phyloP scores from a whole-genome alignment of 176 grass and related monocot species.

The Phoenix roebelenii region DNA sequence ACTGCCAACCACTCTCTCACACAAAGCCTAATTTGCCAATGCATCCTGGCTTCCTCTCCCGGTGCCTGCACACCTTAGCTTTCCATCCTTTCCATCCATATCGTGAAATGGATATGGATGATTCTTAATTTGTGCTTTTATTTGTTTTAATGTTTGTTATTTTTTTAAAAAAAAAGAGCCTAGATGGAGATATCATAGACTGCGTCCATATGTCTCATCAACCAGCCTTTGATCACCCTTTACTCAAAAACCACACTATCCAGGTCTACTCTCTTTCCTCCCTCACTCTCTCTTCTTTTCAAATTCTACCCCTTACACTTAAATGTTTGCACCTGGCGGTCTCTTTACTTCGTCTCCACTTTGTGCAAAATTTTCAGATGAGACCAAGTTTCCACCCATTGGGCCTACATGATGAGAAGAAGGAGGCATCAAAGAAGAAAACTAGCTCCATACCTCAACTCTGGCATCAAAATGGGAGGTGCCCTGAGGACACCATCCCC shows the following conservation, averaged over 20 bases:
- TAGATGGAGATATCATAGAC: constrained; percentile 50
- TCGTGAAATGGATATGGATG: too few relatives aligned
- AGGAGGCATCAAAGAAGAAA: not conserved
- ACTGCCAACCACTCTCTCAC: too few relatives aligned
- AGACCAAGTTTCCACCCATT: not conserved
- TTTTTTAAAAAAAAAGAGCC: constrained; percentile 25
- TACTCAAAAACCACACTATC: constrained; percentile 14
- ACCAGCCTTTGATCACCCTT: constrained; percentile 19
- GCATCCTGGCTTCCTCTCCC: too few relatives aligned
- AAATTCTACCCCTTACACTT: not conserved
- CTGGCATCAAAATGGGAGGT: not conserved
- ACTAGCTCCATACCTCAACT: not conserved
- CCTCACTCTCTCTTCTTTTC: too few relatives aligned
- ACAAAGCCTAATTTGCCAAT: too few relatives aligned
- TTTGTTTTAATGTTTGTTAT: too few relatives aligned
- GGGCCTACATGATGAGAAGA: not conserved
- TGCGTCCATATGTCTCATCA: constrained; percentile 15
- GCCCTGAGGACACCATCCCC: not conserved
- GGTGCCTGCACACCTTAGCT: too few relatives aligned
- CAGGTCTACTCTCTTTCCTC: not conserved
- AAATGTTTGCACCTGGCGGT: too few relatives aligned
- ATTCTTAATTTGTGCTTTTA: too few relatives aligned
- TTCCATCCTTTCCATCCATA: too few relatives aligned
- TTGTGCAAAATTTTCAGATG: not conserved
- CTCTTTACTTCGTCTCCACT: too few relatives aligned